Percentiles rank a stretch among this genome's conserved stretches.
These are phyloP conservation scores for Leishmania major DNA, from an alignment of 208 protist species.

Conservation along the genomic window DNA sequence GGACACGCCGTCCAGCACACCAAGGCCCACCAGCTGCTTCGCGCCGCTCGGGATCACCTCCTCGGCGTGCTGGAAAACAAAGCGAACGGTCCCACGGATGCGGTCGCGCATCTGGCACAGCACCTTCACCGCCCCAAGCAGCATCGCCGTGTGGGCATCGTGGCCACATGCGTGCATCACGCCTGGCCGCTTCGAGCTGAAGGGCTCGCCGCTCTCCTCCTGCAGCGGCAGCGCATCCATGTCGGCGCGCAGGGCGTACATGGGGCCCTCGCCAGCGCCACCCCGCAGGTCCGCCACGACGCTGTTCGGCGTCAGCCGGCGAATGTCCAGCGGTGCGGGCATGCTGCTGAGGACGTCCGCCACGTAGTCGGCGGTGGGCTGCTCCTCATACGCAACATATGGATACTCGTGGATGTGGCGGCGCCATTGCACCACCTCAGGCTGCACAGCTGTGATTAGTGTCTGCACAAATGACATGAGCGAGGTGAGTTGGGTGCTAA, in stretches of 20 bases:
- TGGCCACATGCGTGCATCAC: slow-evolving; percentile 82
- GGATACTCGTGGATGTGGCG: slow-evolving; percentile 77
- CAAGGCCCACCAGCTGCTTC: slow-evolving; percentile 52
- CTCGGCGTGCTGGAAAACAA: slow-evolving; percentile 84
- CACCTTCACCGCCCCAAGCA: slow-evolving; percentile 67
- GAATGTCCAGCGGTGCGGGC: slow-evolving; percentile 49
- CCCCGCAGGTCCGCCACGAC: slow-evolving; percentile 69
- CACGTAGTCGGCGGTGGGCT: slow-evolving; percentile 75
- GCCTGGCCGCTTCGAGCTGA: slow-evolving; percentile 50
- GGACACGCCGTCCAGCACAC: slow-evolving; percentile 61
- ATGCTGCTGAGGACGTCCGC: slow-evolving; percentile 50
- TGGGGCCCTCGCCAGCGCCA: slow-evolving; percentile 48
- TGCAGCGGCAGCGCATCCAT: slow-evolving; percentile 75
- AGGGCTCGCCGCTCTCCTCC: slow-evolving; percentile 60
- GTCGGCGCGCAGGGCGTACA: slow-evolving; percentile 72
- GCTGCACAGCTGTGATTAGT: slow-evolving; percentile 43
- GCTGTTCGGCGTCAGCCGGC: slow-evolving; percentile 56
- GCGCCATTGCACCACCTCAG: slow-evolving; percentile 68
- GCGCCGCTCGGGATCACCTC: slow-evolving; percentile 68
- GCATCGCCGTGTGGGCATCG: slow-evolving; percentile 72
- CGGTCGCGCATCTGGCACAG: slow-evolving; percentile 49
- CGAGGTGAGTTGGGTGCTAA: neutral
- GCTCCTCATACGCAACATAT: slow-evolving; percentile 65
- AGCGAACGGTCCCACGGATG: slow-evolving; percentile 70
- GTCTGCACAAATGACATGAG: slow-evolving; percentile 46